A percentile compares a stretch with the other conserved stretches of the same genome.
Evolutionary conservation across 805 yeast genomes (phyloP).

Genomic region (Zygotorulaspora florentina): DNA sequence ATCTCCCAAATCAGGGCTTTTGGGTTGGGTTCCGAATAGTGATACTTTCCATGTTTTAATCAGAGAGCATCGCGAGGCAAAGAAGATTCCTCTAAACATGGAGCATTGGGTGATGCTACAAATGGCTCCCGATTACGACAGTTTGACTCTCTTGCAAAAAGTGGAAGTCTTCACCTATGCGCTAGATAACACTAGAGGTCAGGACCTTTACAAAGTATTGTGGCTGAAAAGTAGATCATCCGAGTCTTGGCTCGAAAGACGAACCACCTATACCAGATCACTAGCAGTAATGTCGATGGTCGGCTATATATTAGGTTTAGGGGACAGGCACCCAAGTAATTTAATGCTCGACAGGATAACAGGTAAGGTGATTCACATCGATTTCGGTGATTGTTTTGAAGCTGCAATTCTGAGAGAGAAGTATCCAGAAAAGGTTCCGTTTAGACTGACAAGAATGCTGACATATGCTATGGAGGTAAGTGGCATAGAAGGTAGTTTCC

Average conservation of each 20-base stretch:
- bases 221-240: slow-evolving; percentile 96
- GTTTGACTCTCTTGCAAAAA: slow-evolving; percentile 80
- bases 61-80: slow-evolving; percentile 85
- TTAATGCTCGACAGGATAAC: slow-evolving; percentile 91
- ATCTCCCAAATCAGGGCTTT: slow-evolving; percentile 92
- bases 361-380: slow-evolving; percentile 95
- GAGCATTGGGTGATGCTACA: slow-evolving; percentile 95
- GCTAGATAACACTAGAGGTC: slow-evolving; percentile 90
- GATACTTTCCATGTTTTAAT: slow-evolving; percentile 94
- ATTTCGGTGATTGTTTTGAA: slow-evolving; percentile 98
- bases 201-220: slow-evolving; percentile 88
- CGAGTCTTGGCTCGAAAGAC: slow-evolving; percentile 95
- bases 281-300: slow-evolving; percentile 99
- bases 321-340: slow-evolving; percentile 97
- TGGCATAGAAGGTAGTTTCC: slow-evolving; percentile 95
- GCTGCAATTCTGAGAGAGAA: slow-evolving; percentile 96
- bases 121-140: slow-evolving; percentile 95
- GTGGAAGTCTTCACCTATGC: slow-evolving; percentile 97
- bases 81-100: slow-evolving; percentile 82
- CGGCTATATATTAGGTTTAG: slow-evolving; percentile 93
- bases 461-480: slow-evolving; percentile 98
- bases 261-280: slow-evolving; percentile 94
- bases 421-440: slow-evolving; percentile 97
- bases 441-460: slow-evolving; percentile 92
- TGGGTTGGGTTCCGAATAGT: slow-evolving; percentile 97